A percentile compares a stretch with the other conserved stretches of the same genome.
These are phyloP conservation scores for Didymellaceae sp. DNA, from an alignment of 2,329 filamentous ascomycete genomes.

Conservation along the genomic window DNA sequence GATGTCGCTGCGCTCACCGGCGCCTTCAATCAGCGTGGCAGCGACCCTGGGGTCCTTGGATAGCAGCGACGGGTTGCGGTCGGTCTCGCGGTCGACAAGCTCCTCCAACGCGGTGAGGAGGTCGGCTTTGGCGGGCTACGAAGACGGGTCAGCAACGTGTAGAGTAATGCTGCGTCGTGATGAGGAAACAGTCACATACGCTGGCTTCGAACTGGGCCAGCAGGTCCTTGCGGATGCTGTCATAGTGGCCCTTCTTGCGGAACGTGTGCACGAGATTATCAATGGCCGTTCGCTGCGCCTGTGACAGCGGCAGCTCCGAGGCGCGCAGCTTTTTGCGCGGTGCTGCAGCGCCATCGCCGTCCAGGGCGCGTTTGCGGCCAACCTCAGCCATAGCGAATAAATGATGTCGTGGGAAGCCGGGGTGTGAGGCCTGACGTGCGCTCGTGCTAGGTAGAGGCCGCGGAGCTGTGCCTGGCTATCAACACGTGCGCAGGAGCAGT, in stretches of 20 bases:
- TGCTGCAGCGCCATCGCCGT: slow-evolving; percentile 37
- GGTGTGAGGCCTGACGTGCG: neutral
- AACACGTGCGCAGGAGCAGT: neutral
- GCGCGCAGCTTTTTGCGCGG: slow-evolving; percentile 70
- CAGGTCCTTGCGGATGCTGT: slow-evolving; percentile 75
- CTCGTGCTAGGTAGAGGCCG: slow-evolving; percentile 3
- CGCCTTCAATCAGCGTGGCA: slow-evolving; percentile 77
- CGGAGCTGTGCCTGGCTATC: neutral
- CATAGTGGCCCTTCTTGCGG: slow-evolving; percentile 86
- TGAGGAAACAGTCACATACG: slow-evolving; percentile 54
- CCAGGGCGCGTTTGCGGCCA: slow-evolving; percentile 39
- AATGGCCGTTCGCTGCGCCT: slow-evolving; percentile 74
- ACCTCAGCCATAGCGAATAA: slow-evolving; percentile 41
- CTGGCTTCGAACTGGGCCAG: slow-evolving; percentile 77
- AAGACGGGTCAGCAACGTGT: neutral
- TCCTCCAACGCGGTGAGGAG: slow-evolving; percentile 71
- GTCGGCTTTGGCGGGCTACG: slow-evolving; percentile 72
- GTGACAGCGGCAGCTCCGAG: slow-evolving; percentile 75
- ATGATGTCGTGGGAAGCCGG: neutral
- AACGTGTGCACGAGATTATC: slow-evolving; percentile 79
- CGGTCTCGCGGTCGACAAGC: slow-evolving; percentile 75
- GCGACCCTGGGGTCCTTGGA: slow-evolving; percentile 77
- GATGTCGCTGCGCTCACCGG: slow-evolving; percentile 75
- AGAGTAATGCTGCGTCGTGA: neutral
- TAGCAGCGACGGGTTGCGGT: slow-evolving; percentile 74